Percentiles rank a stretch among this genome's conserved stretches.
phyloP scores from a whole-genome alignment of 2,329 filamentous ascomycete genomes.

The Emericellopsis atlantica region DNA sequence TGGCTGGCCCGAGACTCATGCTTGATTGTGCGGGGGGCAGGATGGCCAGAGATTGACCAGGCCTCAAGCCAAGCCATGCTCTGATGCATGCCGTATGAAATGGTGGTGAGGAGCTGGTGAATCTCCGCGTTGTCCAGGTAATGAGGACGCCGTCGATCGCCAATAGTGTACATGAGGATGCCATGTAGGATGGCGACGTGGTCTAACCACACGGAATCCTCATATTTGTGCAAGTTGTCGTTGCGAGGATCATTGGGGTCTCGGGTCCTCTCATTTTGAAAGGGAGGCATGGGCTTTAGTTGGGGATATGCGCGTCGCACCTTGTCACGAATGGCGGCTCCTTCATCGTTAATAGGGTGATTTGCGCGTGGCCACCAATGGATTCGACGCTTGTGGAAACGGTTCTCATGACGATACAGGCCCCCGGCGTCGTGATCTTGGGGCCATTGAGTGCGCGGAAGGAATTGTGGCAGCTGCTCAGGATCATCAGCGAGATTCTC shows the following conservation, averaged over 20 bases:
- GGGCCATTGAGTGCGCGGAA: conserved; percentile 7
- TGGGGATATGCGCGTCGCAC: conserved; percentile 2
- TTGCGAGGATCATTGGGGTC: background rate
- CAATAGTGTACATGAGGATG: conserved; percentile 4
- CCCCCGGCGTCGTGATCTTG: background rate
- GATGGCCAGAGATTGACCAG: conserved; percentile 2
- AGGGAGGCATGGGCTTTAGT: conserved; percentile 8
- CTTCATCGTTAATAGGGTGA: too few relatives aligned
- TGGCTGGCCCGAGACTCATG: background rate
- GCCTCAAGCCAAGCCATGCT: conserved; percentile 5
- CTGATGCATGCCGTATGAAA: conserved; percentile 9
- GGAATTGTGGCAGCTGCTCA: conserved; percentile 7
- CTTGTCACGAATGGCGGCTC: background rate
- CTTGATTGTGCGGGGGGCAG: background rate
- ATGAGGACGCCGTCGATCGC: too few relatives aligned
- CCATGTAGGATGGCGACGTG: conserved; percentile 7
- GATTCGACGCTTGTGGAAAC: background rate
- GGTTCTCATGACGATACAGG: background rate
- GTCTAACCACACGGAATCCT: conserved; percentile 3
- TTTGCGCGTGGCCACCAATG: background rate
- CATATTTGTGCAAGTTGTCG: background rate
- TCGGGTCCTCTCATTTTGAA: conserved; percentile 1
- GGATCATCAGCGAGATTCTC: too few relatives aligned
- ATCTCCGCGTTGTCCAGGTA: conserved; percentile 3
- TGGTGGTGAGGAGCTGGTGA: conserved; percentile 4